Base-by-base conservation (phyloP, 805 yeast genomes). In the Wickerhamiella alocasiicola region DNA sequence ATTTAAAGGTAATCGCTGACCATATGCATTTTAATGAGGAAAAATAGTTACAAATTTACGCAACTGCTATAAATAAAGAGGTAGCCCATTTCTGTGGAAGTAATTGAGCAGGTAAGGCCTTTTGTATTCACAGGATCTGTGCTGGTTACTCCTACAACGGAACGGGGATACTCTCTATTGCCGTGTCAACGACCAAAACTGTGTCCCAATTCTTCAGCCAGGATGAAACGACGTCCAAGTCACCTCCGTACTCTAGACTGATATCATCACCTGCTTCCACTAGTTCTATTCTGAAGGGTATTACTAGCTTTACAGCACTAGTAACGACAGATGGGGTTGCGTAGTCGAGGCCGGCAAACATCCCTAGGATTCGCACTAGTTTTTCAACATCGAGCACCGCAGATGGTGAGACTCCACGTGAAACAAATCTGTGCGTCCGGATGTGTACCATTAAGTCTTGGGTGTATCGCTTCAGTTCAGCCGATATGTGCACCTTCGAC, bases 191-290 rank as follows among this genome's bases (percentile, higher is more conserved):
- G 0, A 76, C 64, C 32, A 69, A 49, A 12, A 66, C 69, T 0
- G 65, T 65, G 37, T 65, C 67, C 65, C 76, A 66, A 33, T 61
- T 60, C 26, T 52, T 52, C 46, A 71, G 49, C 53, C 74, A 55
- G 37, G 62, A 64, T 15, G 55, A 52, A 4, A 68, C 62, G 13
- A 71, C 44, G 9, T 52, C 59, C 11, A 59, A 45, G 45, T 74
- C 78, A 32, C 78, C 68, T 1, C 82, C 81, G 57, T 73, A 76
- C 31, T 64, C 57, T 24, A 74, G 50, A 2, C 74, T 61, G 0
- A 76, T 68, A 47, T 76, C 82, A 19, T 69, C 63, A 13, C 58
- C 57, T 0, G 72, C 59, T 2, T 51, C 43, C 2, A 62, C 48
- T 16, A 71, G 41, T 7, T 54, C 55, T 5, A 76, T 56, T 33